A percentile compares a stretch with the other conserved stretches of the same genome.
These are phyloP conservation scores for Coemansia sp. DNA, from an alignment of 192 early-diverging fungal species.

Conservation along the genomic window DNA sequence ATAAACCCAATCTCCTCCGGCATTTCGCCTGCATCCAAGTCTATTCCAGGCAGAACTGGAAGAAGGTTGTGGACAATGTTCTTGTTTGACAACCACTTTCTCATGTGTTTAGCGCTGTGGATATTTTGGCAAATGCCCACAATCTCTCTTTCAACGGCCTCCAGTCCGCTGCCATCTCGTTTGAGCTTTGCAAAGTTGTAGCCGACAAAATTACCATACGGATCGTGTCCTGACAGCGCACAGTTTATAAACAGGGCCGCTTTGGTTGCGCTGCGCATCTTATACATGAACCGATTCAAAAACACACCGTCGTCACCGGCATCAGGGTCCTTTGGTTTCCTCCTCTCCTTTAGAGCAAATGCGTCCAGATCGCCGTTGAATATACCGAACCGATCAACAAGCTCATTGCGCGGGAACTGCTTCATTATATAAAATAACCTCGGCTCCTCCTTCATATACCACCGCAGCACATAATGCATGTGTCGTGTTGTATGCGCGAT, in stretches of 20 bases:
- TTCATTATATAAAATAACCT: conserved; percentile 12
- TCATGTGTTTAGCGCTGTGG: neutral
- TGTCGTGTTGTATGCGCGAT: conserved; percentile 28
- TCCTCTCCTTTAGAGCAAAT: conserved; percentile 17
- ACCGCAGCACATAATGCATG: conserved; percentile 23
- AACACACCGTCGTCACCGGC: conserved; percentile 22
- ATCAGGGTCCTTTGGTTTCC: conserved; percentile 7
- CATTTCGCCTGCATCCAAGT: neutral
- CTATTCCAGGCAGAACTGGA: conserved; percentile 26
- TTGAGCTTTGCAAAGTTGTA: conserved; percentile 40
- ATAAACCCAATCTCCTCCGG: conserved; percentile 18
- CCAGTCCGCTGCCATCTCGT: conserved; percentile 19
- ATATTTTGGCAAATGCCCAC: conserved; percentile 19
- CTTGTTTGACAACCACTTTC: conserved; percentile 25
- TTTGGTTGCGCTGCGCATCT: conserved; percentile 25
- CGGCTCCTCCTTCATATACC: conserved; percentile 11
- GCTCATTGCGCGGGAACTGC: conserved; percentile 15
- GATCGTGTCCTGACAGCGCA: conserved; percentile 38
- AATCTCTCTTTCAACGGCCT: conserved; percentile 29
- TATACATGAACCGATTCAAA: conserved; percentile 11
- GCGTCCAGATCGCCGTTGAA: conserved; percentile 38
- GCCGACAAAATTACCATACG: conserved; percentile 30
- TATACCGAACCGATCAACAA: conserved; percentile 41
- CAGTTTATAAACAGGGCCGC: conserved; percentile 36
- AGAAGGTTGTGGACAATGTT: conserved; percentile 37